Percentiles rank a stretch among this genome's conserved stretches.
These are phyloP conservation scores for Suhomyces tanzawaensis DNA, from an alignment of 805 yeast species.

Conservation along the genomic window DNA sequence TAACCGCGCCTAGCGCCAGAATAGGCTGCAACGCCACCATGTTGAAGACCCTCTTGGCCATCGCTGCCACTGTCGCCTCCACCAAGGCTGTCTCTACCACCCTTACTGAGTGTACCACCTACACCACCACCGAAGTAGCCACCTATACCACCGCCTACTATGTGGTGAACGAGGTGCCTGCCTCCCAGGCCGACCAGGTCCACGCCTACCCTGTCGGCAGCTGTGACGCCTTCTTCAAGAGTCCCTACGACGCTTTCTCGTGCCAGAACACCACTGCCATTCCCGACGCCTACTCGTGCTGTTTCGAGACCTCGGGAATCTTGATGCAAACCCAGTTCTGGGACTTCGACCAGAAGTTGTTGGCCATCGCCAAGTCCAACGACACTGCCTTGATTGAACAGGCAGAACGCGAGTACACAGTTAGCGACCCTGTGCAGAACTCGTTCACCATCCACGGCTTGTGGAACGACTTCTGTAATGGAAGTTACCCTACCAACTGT, in stretches of 20 bases:
- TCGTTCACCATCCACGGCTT: slow-evolving; percentile 44
- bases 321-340: slow-evolving; percentile 44
- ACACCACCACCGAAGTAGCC: slow-evolving; percentile 5
- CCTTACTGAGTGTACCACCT: slow-evolving; percentile 10
- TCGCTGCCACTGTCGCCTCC: slow-evolving; percentile 1
- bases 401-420: slow-evolving; percentile 4
- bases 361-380: slow-evolving; percentile 15
- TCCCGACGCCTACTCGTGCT: slow-evolving; percentile 47
- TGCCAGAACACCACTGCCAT: slow-evolving; percentile 20
- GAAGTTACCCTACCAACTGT: slow-evolving; percentile 38
- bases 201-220: slow-evolving; percentile 13
- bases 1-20: background rate
- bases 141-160: slow-evolving; percentile 9
- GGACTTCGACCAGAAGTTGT: slow-evolving; percentile 29
- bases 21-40: background rate
- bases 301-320: slow-evolving; percentile 41
- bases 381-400: slow-evolving; percentile 7
- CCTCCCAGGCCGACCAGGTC: slow-evolving; percentile 9
- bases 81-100: slow-evolving; percentile 4
- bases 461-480: slow-evolving; percentile 45
- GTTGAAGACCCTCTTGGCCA: background rate
- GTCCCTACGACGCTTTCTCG: slow-evolving; percentile 13
- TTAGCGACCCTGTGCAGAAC: slow-evolving; percentile 16
- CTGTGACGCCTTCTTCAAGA: slow-evolving; percentile 14
- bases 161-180: slow-evolving; percentile 11